Evolutionary conservation across 2,329 filamentous ascomycete genomes (phyloP), one percentile per base, ranked within the genome.

Genomic region (Claviceps maximensis): DNA sequence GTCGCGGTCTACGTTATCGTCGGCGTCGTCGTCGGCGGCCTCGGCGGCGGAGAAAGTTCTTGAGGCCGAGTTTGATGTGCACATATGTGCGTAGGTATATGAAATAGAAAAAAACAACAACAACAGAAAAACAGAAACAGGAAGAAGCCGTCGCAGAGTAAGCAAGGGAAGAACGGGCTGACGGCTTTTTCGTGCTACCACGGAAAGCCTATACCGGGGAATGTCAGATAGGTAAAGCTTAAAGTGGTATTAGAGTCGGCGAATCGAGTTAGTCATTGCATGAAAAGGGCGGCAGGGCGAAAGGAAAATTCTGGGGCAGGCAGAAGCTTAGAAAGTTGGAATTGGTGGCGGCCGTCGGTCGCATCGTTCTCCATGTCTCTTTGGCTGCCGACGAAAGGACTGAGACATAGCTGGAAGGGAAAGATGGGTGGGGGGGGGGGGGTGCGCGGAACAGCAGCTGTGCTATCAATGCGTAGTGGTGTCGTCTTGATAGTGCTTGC

Each of bases 361-460:
- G 27, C 29, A 25, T 4, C 1, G 41, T 19, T 19, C 27, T n/a
- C 45, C 45, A 47, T 47, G 45, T 47, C 45, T 17, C 45, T 49
- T 15, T 36, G 46, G 36, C 15, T 29, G 17, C 45, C 45, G 45
- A 54, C 8, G 33, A 49, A 40, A 44, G 47, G 44, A 41, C 49
- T 54, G 50, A 49, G 46, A 54, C 53, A 52, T 42, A 45, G 38
- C 40, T 40, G 41, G 44, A 40, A 44, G 31, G 23, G 31, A 33
- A 13, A 10, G 13, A 10, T 33, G 31, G 25, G 50, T 41, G 49
- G 19, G 15, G n/a, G n/a, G 17, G 19, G 41, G 47, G 48, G 48
- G 47, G 46, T 21, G 4, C 19, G 40, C 25, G 41, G 41, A 44
- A 44, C 41, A 44, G 15, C 21, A 15, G 19, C 23, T 15, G 41